phyloP scores from a whole-genome alignment of 139 green algal species.

The Dunaliella sp. region DNA sequence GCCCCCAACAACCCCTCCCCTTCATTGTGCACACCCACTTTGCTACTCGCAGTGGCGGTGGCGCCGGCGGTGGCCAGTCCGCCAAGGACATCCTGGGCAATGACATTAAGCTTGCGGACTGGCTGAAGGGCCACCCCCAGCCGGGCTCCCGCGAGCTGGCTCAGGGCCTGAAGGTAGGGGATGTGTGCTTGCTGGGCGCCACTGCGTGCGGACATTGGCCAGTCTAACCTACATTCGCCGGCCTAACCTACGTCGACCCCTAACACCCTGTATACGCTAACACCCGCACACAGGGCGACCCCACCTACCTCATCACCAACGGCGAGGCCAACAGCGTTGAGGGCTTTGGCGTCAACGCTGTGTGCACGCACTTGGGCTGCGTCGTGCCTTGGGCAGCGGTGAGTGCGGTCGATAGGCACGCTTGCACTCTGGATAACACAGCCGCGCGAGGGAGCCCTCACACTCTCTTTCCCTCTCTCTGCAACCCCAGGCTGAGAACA shows the following conservation, averaged over 20 bases:
- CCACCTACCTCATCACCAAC: constrained; percentile 97
- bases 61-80: constrained; percentile 66
- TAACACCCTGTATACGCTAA: background rate
- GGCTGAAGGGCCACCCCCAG: constrained; percentile 83
- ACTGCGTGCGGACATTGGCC: background rate
- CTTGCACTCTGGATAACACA: background rate
- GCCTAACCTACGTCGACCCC: background rate
- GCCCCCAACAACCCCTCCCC: background rate
- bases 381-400: constrained; percentile 96
- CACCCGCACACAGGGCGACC: constrained; percentile 75
- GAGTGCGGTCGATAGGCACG: constrained; percentile 22
- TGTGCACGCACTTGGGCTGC: constrained; percentile 99
- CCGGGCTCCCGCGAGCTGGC: constrained; percentile 77
- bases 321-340: constrained; percentile 70
- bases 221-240: background rate
- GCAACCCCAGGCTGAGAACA: constrained; percentile 87
- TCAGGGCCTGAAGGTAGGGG: constrained; percentile 92
- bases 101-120: constrained; percentile 77
- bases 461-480: background rate
- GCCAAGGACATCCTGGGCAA: constrained; percentile 98
- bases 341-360: constrained; percentile 95
- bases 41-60: constrained; percentile 61
- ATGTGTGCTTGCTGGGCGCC: background rate
- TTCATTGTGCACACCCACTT: background rate
- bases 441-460: background rate